Evolutionary conservation across 2,329 filamentous ascomycete species (phyloP), one percentile per base, ranked within the genome.

Genomic region (Fusarium sp.): DNA sequence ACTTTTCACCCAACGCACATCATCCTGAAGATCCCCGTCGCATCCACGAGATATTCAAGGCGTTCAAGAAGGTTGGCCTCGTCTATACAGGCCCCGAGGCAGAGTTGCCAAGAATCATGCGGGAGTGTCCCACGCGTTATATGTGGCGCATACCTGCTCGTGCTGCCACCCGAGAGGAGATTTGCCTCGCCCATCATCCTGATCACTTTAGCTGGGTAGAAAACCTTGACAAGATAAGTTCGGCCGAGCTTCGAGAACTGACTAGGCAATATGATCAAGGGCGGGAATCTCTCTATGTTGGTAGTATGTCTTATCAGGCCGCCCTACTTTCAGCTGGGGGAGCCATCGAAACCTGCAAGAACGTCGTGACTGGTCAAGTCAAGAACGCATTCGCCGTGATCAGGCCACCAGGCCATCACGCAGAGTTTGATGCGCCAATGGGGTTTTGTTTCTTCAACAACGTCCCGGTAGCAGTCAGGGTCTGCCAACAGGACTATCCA

Each of bases 391-490:
- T 99, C 79, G 96, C 96, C 3, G 92, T 99, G 41, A 97, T 99
- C 76, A 90, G 96, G 19, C 96, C 96, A 4, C 96, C 96, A 0
- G 96, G 96, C 1, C 96, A 99, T 78, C 96, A 99, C 81, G 96
- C 96, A 2, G 96, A 99, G 79, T 91, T 90, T 64, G 88, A 96
- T 76, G 86, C 91, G 39, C 89, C 95, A 2, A 96, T 97, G 88
- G 96, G 96, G 0, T 99, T 99, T 79, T 99, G 96, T 80, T 89
- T 98, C 66, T 98, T 98, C 84, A 98, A 99, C 84, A 99, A 99
- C 78, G 96, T 98, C 7, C 94, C 94, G 25, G 93, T 99, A 65
- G 95, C 95, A 3, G 92, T 94, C n/a, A 92, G 90, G 66, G 93
- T 95, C 18, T 98, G 95, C 79, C 94, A 97, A 79, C 84, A 87